Evolutionary conservation across 441 rosid species (phyloP).

Genomic region (Gossypium trilobum): DNA sequence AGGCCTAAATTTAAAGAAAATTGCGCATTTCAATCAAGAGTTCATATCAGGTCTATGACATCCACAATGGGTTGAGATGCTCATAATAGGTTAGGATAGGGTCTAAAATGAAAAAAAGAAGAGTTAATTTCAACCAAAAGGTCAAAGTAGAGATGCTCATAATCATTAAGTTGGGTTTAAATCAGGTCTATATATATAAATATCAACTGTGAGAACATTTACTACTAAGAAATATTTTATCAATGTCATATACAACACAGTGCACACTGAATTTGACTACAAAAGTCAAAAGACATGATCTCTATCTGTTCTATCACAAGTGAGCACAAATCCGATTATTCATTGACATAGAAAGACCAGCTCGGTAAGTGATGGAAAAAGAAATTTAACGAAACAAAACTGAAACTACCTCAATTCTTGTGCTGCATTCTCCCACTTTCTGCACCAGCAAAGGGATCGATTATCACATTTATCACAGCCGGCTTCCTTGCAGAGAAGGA

Average conservation of each 20-base stretch:
- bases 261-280: background rate
- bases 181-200: background rate
- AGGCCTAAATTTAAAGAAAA: no score
- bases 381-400: background rate
- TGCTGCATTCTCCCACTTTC: conserved; percentile 92
- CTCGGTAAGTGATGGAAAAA: background rate
- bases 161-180: background rate
- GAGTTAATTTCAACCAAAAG: background rate
- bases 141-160: background rate
- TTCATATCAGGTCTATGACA: no score
- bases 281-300: background rate
- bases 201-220: background rate
- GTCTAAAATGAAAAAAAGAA: no score
- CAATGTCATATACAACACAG: background rate
- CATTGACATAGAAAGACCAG: background rate
- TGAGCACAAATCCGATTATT: background rate
- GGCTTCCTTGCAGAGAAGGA: conserved; percentile 69
- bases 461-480: conserved; percentile 59
- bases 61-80: no score
- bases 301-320: background rate
- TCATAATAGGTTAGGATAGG: no score
- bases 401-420: conserved; percentile 50
- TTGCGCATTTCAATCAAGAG: no score
- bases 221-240: background rate
- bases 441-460: conserved; percentile 87